Conservation (phyloP, 1,139 yeast species). For the Lodderomyces margitis region DNA sequence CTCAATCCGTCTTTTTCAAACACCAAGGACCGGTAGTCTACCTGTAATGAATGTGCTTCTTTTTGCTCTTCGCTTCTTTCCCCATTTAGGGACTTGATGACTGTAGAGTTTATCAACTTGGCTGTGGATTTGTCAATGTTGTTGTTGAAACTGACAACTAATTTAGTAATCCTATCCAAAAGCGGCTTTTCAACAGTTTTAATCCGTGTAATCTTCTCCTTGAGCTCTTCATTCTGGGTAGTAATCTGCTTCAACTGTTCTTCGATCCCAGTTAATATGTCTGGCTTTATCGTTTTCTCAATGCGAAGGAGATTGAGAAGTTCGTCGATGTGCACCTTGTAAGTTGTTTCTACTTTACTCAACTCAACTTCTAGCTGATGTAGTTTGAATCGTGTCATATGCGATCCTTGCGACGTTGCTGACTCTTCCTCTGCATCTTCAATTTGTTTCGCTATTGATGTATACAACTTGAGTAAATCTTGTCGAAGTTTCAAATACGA, state of each 20-base stretch:
- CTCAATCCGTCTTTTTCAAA: conserved; percentile 17
- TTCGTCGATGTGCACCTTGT: conserved; percentile 25
- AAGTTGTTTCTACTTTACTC: conserved; percentile 26
- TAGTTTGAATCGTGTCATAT: conserved; percentile 13
- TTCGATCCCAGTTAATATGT: conserved; percentile 17
- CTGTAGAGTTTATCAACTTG: conserved; percentile 7
- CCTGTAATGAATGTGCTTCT: conserved; percentile 8
- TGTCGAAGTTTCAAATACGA: conserved; percentile 37
- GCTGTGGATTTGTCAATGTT: conserved; percentile 15
- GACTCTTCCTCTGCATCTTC: conserved; percentile 13
- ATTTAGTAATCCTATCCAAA: conserved; percentile 31
- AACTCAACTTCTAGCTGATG: conserved; percentile 27
- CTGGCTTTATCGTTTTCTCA: conserved; percentile 12
- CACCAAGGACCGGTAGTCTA: conserved; percentile 21
- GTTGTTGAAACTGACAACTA: conserved; percentile 26
- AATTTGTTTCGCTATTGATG: conserved; percentile 15
- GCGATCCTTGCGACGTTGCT: conserved; percentile 9
- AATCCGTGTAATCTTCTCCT: conserved; percentile 26
- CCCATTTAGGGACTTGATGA: not conserved
- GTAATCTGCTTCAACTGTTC: conserved; percentile 22
- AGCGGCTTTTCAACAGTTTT: conserved; percentile 36
- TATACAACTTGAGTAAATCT: conserved; percentile 27
- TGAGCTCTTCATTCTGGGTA: conserved; percentile 18
- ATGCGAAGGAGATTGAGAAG: conserved; percentile 20
- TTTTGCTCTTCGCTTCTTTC: conserved; percentile 3